These are phyloP conservation scores for Striga hermonthica DNA, from an alignment of 305 asterid genomes.

Conservation along the genomic window DNA sequence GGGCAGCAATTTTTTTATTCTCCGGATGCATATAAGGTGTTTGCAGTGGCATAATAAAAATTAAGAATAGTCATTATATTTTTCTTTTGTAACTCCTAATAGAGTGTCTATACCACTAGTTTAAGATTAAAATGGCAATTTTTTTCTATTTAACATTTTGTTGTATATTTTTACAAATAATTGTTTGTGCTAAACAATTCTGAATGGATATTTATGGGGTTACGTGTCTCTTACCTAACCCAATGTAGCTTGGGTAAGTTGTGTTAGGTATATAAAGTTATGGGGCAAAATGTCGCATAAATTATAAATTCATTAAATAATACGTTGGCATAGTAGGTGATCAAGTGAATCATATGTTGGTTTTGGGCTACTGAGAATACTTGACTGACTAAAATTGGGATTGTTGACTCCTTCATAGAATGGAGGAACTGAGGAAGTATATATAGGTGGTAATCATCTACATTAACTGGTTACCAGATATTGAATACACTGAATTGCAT, in stretches of 20 bases:
- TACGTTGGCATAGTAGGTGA: neutral
- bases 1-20: constrained; percentile 6
- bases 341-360: neutral
- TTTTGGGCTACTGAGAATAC: neutral
- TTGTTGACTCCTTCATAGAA: neutral
- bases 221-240: constrained; percentile 2
- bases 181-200: neutral
- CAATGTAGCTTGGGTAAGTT: neutral
- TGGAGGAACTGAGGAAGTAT: constrained; percentile 4
- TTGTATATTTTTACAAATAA: neutral
- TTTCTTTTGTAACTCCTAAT: neutral
- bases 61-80: constrained; percentile 14
- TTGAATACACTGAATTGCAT: constrained; percentile 6
- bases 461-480: constrained; percentile 25
- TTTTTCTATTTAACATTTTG: neutral
- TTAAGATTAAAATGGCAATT: constrained; percentile 16
- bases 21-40: constrained; percentile 18
- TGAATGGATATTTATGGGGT: constrained; percentile 8
- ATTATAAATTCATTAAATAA: neutral
- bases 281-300: neutral
- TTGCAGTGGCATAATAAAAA: constrained; percentile 6
- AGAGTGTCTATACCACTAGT: constrained; percentile 5
- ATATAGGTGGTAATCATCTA: constrained; percentile 2
- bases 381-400: constrained; percentile 7
- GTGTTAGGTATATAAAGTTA: neutral